phyloP scores from a whole-genome alignment of 352 stramenopile species.

The Pythium aristosporum region DNA sequence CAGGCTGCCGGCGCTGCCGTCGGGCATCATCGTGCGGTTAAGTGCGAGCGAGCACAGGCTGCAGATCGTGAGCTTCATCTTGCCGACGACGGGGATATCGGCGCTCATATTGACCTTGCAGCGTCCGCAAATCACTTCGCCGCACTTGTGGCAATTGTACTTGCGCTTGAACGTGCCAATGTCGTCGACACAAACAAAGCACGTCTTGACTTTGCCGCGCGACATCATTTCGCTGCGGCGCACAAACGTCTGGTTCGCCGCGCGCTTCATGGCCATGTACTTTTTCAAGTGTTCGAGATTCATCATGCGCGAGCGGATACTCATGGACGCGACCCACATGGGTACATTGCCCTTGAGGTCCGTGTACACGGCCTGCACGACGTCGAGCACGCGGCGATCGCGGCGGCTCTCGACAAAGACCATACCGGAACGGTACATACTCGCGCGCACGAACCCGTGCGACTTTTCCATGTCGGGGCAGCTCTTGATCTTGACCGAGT shows the following conservation, averaged over 20 bases:
- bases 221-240: constrained; percentile 64
- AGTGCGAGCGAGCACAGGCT: constrained; percentile 74
- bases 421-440: constrained; percentile 79
- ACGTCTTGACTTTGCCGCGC: constrained; percentile 71
- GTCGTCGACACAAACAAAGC: constrained; percentile 79
- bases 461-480: constrained; percentile 82
- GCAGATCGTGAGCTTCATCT: constrained; percentile 88
- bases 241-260: constrained; percentile 72
- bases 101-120: constrained; percentile 77
- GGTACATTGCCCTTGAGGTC: constrained; percentile 80
- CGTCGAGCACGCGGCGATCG: constrained; percentile 69
- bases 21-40: constrained; percentile 60
- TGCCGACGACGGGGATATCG: constrained; percentile 80
- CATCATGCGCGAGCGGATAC: constrained; percentile 65
- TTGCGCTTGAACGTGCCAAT: constrained; percentile 77
- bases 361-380: constrained; percentile 81
- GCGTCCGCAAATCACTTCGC: constrained; percentile 68
- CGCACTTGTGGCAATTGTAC: constrained; percentile 86
- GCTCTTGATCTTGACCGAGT: constrained; percentile 86
- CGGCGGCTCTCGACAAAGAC: constrained; percentile 79
- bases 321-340: constrained; percentile 60
- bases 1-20: constrained; percentile 11
- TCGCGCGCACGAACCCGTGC: constrained; percentile 73
- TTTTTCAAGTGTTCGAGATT: constrained; percentile 78
- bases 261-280: constrained; percentile 78